phyloP scores from a whole-genome alignment of 2,329 filamentous ascomycete genomes.

The Penicillium sp. region DNA sequence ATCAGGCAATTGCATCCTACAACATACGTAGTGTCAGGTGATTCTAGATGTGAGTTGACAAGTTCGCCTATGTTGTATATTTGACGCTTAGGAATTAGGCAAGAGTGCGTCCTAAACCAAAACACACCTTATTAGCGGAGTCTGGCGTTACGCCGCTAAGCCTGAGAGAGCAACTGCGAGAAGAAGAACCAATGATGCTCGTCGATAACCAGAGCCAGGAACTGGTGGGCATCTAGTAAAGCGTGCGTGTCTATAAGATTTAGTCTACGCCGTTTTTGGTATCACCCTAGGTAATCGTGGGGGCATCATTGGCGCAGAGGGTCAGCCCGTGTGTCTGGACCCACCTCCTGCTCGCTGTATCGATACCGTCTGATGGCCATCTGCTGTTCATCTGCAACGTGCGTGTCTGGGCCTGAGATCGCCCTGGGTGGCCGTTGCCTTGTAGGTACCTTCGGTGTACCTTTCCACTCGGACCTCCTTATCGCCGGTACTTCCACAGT shows the following conservation, averaged over 20 bases:
- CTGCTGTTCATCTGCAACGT: conserved; percentile 1
- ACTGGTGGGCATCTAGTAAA: conserved; percentile 16
- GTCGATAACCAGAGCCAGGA: conserved; percentile 16
- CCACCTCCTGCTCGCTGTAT: conserved; percentile 11
- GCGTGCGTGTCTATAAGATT: conserved; percentile 26
- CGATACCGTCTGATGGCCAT: conserved; percentile 13
- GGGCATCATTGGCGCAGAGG: conserved; percentile 1
- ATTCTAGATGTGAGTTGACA: no score
- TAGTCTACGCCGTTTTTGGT: conserved; percentile 20
- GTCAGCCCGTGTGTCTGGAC: conserved; percentile 3
- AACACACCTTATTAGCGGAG: conserved; percentile 9
- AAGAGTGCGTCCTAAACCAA: not conserved
- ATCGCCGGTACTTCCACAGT: conserved; percentile 11
- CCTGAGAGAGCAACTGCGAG: conserved; percentile 11
- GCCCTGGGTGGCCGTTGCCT: conserved; percentile 2
- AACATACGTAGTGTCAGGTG: not conserved
- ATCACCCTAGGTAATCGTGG: conserved; percentile 18
- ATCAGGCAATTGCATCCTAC: conserved; percentile 4
- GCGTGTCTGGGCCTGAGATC: conserved; percentile 7
- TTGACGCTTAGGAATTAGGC: not conserved
- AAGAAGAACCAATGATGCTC: conserved; percentile 8
- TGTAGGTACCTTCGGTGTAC: conserved; percentile 11
- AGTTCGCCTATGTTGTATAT: not conserved
- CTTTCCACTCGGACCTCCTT: conserved; percentile 9
- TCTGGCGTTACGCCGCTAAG: conserved; percentile 14